Percentiles rank a stretch among this genome's conserved stretches.
These are phyloP conservation scores for Diaporthe citri DNA, from an alignment of 2,329 filamentous ascomycete genomes.

Conservation along the genomic window DNA sequence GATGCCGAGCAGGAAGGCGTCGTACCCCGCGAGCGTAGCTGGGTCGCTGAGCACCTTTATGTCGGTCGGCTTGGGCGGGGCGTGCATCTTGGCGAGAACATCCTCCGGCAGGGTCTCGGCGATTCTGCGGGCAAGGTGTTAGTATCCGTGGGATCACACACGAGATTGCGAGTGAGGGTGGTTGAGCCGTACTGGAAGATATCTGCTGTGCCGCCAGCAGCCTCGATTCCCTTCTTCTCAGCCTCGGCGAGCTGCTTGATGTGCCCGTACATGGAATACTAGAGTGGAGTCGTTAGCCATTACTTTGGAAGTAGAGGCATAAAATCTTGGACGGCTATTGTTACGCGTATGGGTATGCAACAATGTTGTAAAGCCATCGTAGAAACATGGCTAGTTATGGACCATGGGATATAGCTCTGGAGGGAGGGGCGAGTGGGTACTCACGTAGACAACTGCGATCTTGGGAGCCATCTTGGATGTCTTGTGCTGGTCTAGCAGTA, in stretches of 20 bases:
- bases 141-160: not conserved
- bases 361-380: not conserved
- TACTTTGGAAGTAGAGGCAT: not conserved
- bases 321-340: too few relatives aligned
- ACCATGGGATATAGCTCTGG: not conserved
- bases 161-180: too few relatives aligned
- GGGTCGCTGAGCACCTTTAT: slow-evolving; percentile 74
- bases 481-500: slow-evolving; percentile 35
- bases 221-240: slow-evolving; percentile 90
- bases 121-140: slow-evolving; percentile 63
- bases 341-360: too few relatives aligned
- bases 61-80: slow-evolving; percentile 78
- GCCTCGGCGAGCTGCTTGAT: slow-evolving; percentile 86
- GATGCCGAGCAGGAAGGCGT: slow-evolving; percentile 92
- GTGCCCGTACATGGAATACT: slow-evolving; percentile 98
- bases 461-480: slow-evolving; percentile 82
- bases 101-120: slow-evolving; percentile 88
- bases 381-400: not conserved
- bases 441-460: slow-evolving; percentile 89
- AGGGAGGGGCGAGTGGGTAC: slow-evolving; percentile 51
- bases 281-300: slow-evolving; percentile 24
- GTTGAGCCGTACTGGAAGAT: slow-evolving; percentile 77
- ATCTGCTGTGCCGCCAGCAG: slow-evolving; percentile 84
- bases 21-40: slow-evolving; percentile 77
- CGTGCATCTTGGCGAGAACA: slow-evolving; percentile 91